Conservation (phyloP, 148 eudicot genomes). For the Chenopodium quinoa region DNA sequence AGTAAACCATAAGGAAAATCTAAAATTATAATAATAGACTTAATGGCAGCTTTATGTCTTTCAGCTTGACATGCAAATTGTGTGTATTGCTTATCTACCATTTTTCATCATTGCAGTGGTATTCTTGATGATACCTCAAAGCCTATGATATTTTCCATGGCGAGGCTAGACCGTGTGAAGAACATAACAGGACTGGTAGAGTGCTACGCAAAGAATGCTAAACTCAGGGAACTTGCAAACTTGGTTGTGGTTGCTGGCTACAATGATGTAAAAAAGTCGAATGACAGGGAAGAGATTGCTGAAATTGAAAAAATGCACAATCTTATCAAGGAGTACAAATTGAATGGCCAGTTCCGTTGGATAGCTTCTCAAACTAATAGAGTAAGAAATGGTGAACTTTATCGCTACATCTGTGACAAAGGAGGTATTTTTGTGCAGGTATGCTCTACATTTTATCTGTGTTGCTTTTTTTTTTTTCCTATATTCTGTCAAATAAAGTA, state of each 20-base stretch:
- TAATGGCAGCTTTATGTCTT: not conserved
- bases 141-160: slow-evolving; percentile 94
- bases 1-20: not conserved
- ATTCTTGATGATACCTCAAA: slow-evolving; percentile 68
- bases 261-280: slow-evolving; percentile 79
- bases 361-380: slow-evolving; percentile 80
- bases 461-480: not conserved
- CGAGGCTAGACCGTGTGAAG: slow-evolving; percentile 94
- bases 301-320: slow-evolving; percentile 94
- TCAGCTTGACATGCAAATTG: not conserved
- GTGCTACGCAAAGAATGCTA: slow-evolving; percentile 65
- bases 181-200: slow-evolving; percentile 95
- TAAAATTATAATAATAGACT: not conserved
- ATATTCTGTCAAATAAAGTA: not conserved
- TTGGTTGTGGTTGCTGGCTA: slow-evolving; percentile 86
- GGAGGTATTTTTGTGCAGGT: slow-evolving; percentile 96
- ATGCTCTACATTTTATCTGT: slow-evolving; percentile 4
- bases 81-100: slow-evolving; percentile 5
- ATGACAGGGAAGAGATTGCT: slow-evolving; percentile 81
- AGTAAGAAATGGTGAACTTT: slow-evolving; percentile 87
- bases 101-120: slow-evolving; percentile 55
- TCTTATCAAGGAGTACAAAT: slow-evolving; percentile 63
- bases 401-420: slow-evolving; percentile 90
- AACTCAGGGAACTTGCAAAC: slow-evolving; percentile 68
- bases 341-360: slow-evolving; percentile 86